These are phyloP conservation scores for Lachancea sp. DNA, from an alignment of 805 yeast species.

Conservation along the genomic window DNA sequence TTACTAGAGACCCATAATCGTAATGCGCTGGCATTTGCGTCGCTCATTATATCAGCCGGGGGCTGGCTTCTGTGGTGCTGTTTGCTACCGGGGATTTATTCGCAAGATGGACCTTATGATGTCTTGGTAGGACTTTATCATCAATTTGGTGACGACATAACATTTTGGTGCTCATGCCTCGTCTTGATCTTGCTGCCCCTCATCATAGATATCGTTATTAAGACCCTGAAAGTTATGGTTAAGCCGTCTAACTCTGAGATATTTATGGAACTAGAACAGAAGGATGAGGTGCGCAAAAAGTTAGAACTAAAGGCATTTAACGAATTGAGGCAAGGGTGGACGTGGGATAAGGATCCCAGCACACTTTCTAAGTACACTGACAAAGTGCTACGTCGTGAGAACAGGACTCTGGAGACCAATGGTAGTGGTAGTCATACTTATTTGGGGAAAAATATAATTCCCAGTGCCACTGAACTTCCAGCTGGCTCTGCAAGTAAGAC, in stretches of 20 bases:
- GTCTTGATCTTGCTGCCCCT: slow-evolving; percentile 53
- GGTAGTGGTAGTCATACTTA: slow-evolving; percentile 6
- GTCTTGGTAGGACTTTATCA: slow-evolving; percentile 62
- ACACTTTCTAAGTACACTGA: slow-evolving; percentile 27
- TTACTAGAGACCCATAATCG: slow-evolving; percentile 74
- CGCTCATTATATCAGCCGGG: slow-evolving; percentile 62
- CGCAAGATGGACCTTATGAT: slow-evolving; percentile 50
- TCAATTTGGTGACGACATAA: slow-evolving; percentile 70
- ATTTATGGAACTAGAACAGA: slow-evolving; percentile 73
- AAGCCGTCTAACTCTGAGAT: slow-evolving; percentile 70
- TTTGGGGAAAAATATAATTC: slow-evolving; percentile 22
- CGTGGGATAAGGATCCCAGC: slow-evolving; percentile 47
- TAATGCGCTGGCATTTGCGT: slow-evolving; percentile 59
- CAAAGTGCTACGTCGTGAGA: slow-evolving; percentile 12
- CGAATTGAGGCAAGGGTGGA: slow-evolving; percentile 78
- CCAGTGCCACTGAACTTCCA: slow-evolving; percentile 40
- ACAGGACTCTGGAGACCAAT: slow-evolving; percentile 2
- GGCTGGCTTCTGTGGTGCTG: slow-evolving; percentile 88
- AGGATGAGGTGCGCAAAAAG: slow-evolving; percentile 53
- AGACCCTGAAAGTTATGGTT: slow-evolving; percentile 49
- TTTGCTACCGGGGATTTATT: slow-evolving; percentile 64
- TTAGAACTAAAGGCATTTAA: slow-evolving; percentile 68
- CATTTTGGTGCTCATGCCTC: slow-evolving; percentile 80
- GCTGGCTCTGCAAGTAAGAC: slow-evolving; percentile 41
- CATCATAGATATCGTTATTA: slow-evolving; percentile 57